A percentile compares a stretch with the other conserved stretches of the same genome.
Evolutionary conservation across 2,329 filamentous ascomycete species (phyloP).

Genomic region (Exophiala dermatitidis): DNA sequence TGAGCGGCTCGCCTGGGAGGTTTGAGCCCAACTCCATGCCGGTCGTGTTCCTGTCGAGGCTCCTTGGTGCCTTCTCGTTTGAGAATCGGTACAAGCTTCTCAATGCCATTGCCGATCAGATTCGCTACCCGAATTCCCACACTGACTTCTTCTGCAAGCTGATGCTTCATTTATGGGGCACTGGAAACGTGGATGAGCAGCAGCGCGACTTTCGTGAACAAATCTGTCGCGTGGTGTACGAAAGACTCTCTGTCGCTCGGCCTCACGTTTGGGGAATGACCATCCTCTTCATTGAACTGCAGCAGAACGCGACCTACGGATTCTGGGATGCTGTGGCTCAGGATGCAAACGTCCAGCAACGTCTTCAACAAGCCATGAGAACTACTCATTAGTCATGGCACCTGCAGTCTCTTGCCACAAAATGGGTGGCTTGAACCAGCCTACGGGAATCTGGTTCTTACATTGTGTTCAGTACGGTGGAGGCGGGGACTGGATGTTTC

Average conservation of each 20-base stretch:
- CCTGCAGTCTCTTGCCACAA: not conserved
- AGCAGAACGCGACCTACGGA: conserved; percentile 83
- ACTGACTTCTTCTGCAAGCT: conserved; percentile 90
- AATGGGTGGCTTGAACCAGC: not conserved
- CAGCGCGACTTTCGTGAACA: conserved; percentile 80
- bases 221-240: conserved; percentile 79
- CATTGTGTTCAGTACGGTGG: conserved; percentile 1
- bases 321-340: conserved; percentile 61
- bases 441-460: not conserved
- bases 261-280: conserved; percentile 95
- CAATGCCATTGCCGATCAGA: conserved; percentile 78
- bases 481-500: not conserved
- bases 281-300: conserved; percentile 76
- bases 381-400: conserved; percentile 8
- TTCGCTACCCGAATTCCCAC: conserved; percentile 80
- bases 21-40: conserved; percentile 62
- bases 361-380: conserved; percentile 23
- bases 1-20: conserved; percentile 49
- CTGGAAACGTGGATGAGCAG: conserved; percentile 56
- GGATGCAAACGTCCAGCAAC: conserved; percentile 19
- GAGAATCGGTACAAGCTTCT: conserved; percentile 81
- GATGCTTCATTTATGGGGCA: conserved; percentile 74
- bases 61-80: conserved; percentile 66
- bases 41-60: conserved; percentile 63
- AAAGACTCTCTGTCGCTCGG: conserved; percentile 79